Evolutionary conservation across 768 basidiomycete genomes (phyloP), one percentile per base, ranked within the genome.

Genomic region (Suillus subluteus): DNA sequence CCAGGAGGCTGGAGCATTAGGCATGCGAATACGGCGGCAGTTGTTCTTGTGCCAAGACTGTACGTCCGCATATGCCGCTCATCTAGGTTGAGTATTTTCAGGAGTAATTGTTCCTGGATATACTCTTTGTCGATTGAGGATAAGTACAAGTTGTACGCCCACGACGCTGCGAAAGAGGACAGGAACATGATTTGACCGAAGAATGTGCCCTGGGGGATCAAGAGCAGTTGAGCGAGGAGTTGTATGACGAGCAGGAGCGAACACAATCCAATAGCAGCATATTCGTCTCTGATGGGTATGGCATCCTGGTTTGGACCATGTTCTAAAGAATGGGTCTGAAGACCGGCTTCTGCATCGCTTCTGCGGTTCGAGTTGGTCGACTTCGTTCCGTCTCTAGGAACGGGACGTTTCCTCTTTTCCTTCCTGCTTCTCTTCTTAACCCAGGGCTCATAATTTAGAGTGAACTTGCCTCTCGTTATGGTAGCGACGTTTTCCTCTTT

Each of bases 131-230:
- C 78, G 71, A 81, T 67, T 1, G 75, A 73, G 6, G 65, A 70
- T 59, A 80, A 69, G 30, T 66, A 76, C 0, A 76, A 48, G 41
- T 80, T 79, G 64, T 80, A 80, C 6, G 30, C 35, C 55, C 79
- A 78, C 2, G 79, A 79, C 11, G 70, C 71, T 21, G 72, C 79
- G 15, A 80, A 71, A 1, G 78, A 69, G 1, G 62, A 56, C 38
- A 80, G 64, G 66, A 80, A 80, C 75, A 80, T 66, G 62, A 77
- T 68, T 63, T 80, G 79, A 18, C 79, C 79, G 11, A 79, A 78
- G 41, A 79, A 70, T 8, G 63, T 54, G 15, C 70, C 75, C 59
- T 80, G 78, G 3, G 79, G 79, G 13, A 79, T 77, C 44, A 79
- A 73, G 58, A 79, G 70, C 3, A 78, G 68, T 66, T 80, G 79